Evolutionary conservation across 2,329 filamentous ascomycete species (phyloP), one percentile per base, ranked within the genome.

Genomic region (Fusarium metavorans): DNA sequence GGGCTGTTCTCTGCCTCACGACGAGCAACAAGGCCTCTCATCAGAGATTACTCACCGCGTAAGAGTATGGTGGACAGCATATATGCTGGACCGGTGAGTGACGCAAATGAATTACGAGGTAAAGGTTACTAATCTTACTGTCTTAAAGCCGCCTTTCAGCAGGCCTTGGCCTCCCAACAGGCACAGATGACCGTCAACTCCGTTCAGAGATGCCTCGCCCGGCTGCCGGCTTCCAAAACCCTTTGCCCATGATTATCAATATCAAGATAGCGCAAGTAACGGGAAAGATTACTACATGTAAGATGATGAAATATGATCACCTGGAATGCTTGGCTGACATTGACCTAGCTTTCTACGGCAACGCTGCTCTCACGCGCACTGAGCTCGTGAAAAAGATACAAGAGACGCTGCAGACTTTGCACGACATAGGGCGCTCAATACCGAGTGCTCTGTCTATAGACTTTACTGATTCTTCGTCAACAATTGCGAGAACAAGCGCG

Each of bases 1-100:
- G 18, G 79, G 78, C 5, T 80, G 77, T 20, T 75, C 77, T 6
- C 62, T 78, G 16, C 78, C 78, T 3, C 67, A 70, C 6, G 60
- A 71, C 2, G 78, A 80, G 48, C 78, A 81, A 41, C 66, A 77
- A 18, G 77, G 78, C 6, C 50, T 81, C 2, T 73, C 73, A 2
- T 80, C 79, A 13, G 76, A 80, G 62, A 73, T 73, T 18, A 75
- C 73, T 3, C 79, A 81, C 16, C 59, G 75, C 1, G 76, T 69
- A 9, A 68, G 79, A 25, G 75, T 81, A 5, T 81, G 79, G 79
- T 81, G 79, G 79, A 80, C 79, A 7, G 75, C 70, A 3, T 81
- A 79, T 30, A 80, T 80, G 74, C 62, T 80, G n/a, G 79, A 81
- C 20, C 70, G 78, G 78, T 80, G 71, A 20, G 67, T 37, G 4